phyloP scores from a whole-genome alignment of 2,329 filamentous ascomycete genomes.

The Fusarium papillatum region DNA sequence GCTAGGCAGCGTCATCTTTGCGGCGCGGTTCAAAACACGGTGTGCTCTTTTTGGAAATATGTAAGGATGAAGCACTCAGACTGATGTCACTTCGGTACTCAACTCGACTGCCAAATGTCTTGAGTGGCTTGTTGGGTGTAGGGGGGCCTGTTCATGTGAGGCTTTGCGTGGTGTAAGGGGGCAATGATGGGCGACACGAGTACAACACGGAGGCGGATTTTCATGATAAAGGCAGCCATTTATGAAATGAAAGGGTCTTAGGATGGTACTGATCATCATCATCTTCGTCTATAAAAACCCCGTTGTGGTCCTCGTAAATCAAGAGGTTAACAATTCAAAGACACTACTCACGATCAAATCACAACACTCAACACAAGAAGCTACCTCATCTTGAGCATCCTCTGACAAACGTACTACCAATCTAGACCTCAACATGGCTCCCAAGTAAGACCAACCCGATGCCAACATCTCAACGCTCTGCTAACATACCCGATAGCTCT shows the following conservation, averaged over 20 bases:
- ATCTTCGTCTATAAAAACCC: background rate
- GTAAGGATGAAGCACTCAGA: background rate
- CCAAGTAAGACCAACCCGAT: background rate
- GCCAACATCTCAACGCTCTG: accelerated
- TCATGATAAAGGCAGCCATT: background rate
- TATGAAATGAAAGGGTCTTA: background rate
- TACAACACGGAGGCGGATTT: background rate
- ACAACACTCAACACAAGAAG: background rate
- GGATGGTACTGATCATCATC: background rate
- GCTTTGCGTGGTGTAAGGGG: background rate
- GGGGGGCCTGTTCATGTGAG: background rate
- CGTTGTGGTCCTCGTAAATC: background rate
- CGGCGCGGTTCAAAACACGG: background rate
- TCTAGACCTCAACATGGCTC: constrained; percentile 5
- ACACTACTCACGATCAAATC: background rate
- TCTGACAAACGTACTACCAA: background rate
- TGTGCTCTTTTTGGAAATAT: background rate
- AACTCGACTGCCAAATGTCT: background rate
- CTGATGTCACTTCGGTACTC: constrained; percentile 17
- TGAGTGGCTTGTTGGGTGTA: background rate
- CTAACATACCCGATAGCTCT: background rate
- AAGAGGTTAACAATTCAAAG: background rate
- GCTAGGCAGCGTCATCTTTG: constrained; percentile 13
- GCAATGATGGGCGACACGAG: background rate
- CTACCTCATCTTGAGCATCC: background rate